Percentiles rank a stretch among this genome's conserved stretches.
phyloP scores from a whole-genome alignment of 352 stramenopile genomes.

The Blastocystis sp. region DNA sequence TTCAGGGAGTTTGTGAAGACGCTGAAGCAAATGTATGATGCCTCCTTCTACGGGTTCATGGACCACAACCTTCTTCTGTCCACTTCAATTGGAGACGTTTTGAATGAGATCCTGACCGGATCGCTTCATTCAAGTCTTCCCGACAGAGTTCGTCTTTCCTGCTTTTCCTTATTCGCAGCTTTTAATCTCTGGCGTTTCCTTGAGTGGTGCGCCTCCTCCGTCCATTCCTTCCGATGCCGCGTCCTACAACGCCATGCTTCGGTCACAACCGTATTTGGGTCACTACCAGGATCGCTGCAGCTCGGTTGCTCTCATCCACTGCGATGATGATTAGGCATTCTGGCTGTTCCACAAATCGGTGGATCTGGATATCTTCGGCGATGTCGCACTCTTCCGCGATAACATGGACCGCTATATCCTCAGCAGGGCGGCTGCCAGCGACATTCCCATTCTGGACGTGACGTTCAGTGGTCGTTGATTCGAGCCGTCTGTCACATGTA shows the following conservation, averaged over 20 bases:
- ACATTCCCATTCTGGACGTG: not conserved
- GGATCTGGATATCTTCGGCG: not conserved
- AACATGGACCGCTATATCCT: not conserved
- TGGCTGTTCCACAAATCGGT: not conserved
- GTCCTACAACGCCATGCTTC: not conserved
- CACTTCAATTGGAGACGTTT: not conserved
- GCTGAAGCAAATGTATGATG: not conserved
- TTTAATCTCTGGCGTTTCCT: not conserved
- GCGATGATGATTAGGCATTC: not conserved
- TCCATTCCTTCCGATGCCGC: not conserved
- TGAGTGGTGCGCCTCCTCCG: not conserved
- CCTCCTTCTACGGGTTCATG: not conserved
- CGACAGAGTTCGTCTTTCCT: not conserved
- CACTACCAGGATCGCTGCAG: not conserved
- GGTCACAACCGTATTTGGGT: not conserved
- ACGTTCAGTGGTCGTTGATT: not conserved
- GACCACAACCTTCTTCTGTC: not conserved
- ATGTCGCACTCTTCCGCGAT: not conserved
- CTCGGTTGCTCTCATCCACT: not conserved
- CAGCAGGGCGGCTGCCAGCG: not conserved
- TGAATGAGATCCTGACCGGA: not conserved
- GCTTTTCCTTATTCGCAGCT: not conserved
- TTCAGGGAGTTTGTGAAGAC: not conserved
- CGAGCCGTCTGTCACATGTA: not conserved
- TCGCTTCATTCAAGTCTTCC: not conserved